These are phyloP conservation scores for Botrytis tulipae DNA, from an alignment of 2,329 filamentous ascomycete genomes.

Conservation along the genomic window DNA sequence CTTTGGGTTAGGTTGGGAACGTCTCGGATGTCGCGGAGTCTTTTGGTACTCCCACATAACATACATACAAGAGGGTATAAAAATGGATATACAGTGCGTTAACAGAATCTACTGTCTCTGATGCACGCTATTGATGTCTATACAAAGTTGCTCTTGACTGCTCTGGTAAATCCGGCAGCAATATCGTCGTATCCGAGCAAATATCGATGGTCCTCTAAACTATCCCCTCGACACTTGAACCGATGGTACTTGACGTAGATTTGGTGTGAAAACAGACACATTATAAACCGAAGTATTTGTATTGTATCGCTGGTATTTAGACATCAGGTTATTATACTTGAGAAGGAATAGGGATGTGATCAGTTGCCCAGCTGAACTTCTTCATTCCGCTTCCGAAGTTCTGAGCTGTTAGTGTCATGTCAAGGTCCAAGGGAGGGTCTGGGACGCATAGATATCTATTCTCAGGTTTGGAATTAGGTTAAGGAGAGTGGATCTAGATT, in stretches of 20 bases:
- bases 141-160: neutral
- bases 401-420: no score
- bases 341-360: no score
- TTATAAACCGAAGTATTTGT: neutral
- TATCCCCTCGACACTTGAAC: neutral
- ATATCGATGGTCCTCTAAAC: neutral
- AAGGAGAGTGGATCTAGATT: no score
- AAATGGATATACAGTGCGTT: neutral
- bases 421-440: no score
- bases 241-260: neutral
- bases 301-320: neutral
- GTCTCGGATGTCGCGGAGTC: neutral
- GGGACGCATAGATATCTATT: no score
- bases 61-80: neutral
- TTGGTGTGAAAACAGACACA: neutral
- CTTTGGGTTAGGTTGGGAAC: neutral
- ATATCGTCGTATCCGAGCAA: neutral
- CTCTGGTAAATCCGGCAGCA: neutral
- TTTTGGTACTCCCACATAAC: neutral
- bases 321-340: neutral
- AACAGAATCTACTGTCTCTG: neutral
- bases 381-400: no score
- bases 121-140: neutral
- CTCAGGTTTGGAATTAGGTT: no score
- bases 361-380: no score